Conservation (phyloP, 2,329 filamentous ascomycete species). For the Ambrosiella xylebori region DNA sequence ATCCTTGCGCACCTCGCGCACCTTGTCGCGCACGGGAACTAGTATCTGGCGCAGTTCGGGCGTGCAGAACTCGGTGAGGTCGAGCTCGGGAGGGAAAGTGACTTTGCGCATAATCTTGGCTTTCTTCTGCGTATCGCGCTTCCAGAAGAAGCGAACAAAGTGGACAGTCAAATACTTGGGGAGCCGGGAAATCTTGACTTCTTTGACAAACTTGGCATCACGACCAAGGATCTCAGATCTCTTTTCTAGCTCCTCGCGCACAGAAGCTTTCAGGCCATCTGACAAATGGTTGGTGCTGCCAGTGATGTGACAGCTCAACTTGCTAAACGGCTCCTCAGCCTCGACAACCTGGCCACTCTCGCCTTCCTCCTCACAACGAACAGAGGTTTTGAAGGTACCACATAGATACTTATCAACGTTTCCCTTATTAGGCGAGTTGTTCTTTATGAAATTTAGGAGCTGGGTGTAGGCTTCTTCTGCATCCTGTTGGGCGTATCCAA, state of each 20-base stretch:
- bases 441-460: slow-evolving; percentile 64
- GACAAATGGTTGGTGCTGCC: slow-evolving; percentile 72
- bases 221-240: slow-evolving; percentile 58
- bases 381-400: slow-evolving; percentile 59
- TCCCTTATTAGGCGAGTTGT: not conserved
- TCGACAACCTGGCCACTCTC: slow-evolving; percentile 58
- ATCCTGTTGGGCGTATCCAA: slow-evolving; percentile 91
- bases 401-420: slow-evolving; percentile 80
- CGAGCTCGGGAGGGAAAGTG: slow-evolving; percentile 83
- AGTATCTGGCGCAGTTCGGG: slow-evolving; percentile 71
- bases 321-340: slow-evolving; percentile 61
- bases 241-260: slow-evolving; percentile 87
- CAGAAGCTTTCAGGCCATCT: slow-evolving; percentile 67
- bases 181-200: slow-evolving; percentile 71
- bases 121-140: slow-evolving; percentile 88
- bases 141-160: slow-evolving; percentile 98
- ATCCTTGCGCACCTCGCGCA: slow-evolving; percentile 87
- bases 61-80: slow-evolving; percentile 87
- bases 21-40: slow-evolving; percentile 86
- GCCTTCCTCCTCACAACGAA: slow-evolving; percentile 68
- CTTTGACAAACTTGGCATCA: slow-evolving; percentile 76
- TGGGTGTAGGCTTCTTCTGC: slow-evolving; percentile 98
- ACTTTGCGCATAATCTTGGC: slow-evolving; percentile 99
- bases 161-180: slow-evolving; percentile 94
- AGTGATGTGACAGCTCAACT: slow-evolving; percentile 92